Percentiles rank a stretch among this genome's conserved stretches.
Evolutionary conservation across 2,329 filamentous ascomycete genomes (phyloP).

Genomic region (Clarireedia monteithiana): DNA sequence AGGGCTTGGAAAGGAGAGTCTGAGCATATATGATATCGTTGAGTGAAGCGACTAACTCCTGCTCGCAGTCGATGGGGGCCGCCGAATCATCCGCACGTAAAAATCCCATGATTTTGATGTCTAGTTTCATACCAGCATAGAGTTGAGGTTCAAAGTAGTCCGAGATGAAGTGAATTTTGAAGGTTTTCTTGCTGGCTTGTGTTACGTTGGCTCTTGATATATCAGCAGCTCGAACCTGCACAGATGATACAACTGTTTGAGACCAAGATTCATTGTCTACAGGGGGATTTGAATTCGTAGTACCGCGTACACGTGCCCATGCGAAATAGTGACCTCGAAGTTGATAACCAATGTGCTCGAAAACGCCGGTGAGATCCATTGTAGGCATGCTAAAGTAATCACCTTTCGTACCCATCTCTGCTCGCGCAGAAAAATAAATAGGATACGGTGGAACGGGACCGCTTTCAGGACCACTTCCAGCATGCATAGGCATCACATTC

Average conservation of each 20-base stretch:
- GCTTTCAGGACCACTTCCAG: slow-evolving; percentile 31
- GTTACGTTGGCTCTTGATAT: slow-evolving; percentile 23
- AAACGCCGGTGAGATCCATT: slow-evolving; percentile 44
- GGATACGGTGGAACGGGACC: slow-evolving; percentile 49
- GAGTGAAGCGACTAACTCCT: slow-evolving; percentile 31
- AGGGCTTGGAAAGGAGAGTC: slow-evolving; percentile 31
- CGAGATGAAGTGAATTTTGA: slow-evolving; percentile 46
- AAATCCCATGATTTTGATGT: slow-evolving; percentile 53
- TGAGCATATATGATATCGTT: slow-evolving; percentile 33
- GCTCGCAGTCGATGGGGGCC: slow-evolving; percentile 27
- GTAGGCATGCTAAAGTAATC: slow-evolving; percentile 42
- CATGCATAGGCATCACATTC: slow-evolving; percentile 31
- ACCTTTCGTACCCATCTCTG: slow-evolving; percentile 33
- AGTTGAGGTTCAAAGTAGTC: slow-evolving; percentile 36
- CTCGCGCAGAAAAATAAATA: slow-evolving; percentile 41
- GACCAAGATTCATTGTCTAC: slow-evolving; percentile 40
- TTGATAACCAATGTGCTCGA: slow-evolving; percentile 44
- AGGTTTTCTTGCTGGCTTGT: slow-evolving; percentile 40
- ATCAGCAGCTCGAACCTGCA: slow-evolving; percentile 37
- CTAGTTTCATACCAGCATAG: slow-evolving; percentile 39
- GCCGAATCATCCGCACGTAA: slow-evolving; percentile 35
- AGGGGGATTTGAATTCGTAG: slow-evolving; percentile 6
- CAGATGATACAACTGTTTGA: slow-evolving; percentile 50
- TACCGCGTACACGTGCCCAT: slow-evolving; percentile 41
- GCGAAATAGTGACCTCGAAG: slow-evolving; percentile 57